Evolutionary conservation across 169 alveolate genomes (phyloP).

Genomic region (Besnoitia besnoiti): DNA sequence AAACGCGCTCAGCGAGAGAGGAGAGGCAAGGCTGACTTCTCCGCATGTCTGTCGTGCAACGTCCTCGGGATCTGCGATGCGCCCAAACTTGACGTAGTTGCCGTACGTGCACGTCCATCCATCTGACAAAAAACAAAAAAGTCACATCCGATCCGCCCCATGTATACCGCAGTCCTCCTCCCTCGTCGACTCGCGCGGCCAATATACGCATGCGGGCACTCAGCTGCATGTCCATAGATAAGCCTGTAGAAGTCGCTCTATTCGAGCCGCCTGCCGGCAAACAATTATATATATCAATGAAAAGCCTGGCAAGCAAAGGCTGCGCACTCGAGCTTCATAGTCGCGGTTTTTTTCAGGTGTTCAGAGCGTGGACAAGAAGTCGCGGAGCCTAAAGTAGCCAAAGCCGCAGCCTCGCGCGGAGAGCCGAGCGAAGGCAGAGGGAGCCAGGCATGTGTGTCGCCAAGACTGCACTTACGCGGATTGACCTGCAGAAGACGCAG

Average conservation of each 20-base stretch:
- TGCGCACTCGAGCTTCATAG: no score
- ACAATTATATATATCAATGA: no score
- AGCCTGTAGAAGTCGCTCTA: no score
- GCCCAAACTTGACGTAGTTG: neutral
- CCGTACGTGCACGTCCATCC: constrained; percentile 55
- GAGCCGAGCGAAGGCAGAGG: no score
- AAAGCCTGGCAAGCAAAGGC: no score
- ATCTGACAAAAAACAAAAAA: constrained; percentile 9
- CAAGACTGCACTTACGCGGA: neutral
- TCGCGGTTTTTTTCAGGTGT: no score
- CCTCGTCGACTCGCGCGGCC: no score
- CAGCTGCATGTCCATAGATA: neutral
- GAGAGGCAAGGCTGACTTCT: constrained; percentile 1
- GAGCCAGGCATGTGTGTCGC: neutral
- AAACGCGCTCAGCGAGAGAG: neutral
- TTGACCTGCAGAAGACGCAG: constrained; percentile 32
- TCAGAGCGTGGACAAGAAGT: no score
- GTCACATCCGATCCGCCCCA: neutral
- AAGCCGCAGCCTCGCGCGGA: no score
- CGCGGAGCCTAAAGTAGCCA: no score
- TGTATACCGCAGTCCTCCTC: neutral
- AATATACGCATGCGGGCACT: neutral
- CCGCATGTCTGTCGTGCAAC: neutral
- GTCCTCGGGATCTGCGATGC: constrained; percentile 3
- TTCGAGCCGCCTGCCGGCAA: no score